These are phyloP conservation scores for Septoria linicola DNA, from an alignment of 2,329 filamentous ascomycete genomes.

Conservation along the genomic window DNA sequence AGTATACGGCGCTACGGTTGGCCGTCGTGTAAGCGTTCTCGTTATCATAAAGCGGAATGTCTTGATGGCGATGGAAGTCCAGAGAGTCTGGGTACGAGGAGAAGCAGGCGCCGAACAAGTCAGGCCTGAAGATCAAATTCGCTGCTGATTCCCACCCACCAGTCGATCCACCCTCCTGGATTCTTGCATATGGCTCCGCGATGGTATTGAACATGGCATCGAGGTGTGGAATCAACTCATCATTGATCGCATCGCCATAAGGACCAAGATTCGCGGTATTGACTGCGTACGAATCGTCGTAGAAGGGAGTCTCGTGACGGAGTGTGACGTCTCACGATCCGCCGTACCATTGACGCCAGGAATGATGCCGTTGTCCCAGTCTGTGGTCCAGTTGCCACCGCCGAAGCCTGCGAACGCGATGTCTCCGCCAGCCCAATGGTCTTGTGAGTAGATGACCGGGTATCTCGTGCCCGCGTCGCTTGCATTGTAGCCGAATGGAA, in stretches of 20 bases:
- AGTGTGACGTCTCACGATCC: slow-evolving; percentile 33
- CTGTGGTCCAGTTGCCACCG: slow-evolving; percentile 25
- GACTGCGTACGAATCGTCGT: slow-evolving; percentile 43
- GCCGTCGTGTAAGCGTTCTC: slow-evolving; percentile 32
- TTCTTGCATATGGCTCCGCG: slow-evolving; percentile 38
- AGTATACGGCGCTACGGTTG: slow-evolving; percentile 34
- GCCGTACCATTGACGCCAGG: slow-evolving; percentile 31
- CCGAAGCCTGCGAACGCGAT: slow-evolving; percentile 9
- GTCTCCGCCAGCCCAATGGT: slow-evolving; percentile 35
- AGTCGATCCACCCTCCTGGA: slow-evolving; percentile 42
- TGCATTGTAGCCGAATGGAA: slow-evolving; percentile 39
- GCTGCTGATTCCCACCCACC: slow-evolving; percentile 42
- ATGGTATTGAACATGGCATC: slow-evolving; percentile 41
- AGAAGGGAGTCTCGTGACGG: slow-evolving; percentile 42
- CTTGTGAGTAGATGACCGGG: slow-evolving; percentile 40
- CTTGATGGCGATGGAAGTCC: slow-evolving; percentile 41
- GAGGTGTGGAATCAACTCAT: slow-evolving; percentile 41
- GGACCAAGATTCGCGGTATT: slow-evolving; percentile 44
- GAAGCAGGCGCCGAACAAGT: slow-evolving; percentile 42
- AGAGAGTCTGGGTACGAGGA: slow-evolving; percentile 42
- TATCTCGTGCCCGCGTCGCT: slow-evolving; percentile 36
- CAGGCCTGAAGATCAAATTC: slow-evolving; percentile 41
- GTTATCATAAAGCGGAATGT: slow-evolving; percentile 39
- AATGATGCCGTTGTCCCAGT: slow-evolving; percentile 39
- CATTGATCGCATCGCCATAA: slow-evolving; percentile 43